Percentiles rank a stretch among this genome's conserved stretches.
Conservation (phyloP, 1,284 basidiomycete species). For the Heterobasidion parviporum region DNA sequence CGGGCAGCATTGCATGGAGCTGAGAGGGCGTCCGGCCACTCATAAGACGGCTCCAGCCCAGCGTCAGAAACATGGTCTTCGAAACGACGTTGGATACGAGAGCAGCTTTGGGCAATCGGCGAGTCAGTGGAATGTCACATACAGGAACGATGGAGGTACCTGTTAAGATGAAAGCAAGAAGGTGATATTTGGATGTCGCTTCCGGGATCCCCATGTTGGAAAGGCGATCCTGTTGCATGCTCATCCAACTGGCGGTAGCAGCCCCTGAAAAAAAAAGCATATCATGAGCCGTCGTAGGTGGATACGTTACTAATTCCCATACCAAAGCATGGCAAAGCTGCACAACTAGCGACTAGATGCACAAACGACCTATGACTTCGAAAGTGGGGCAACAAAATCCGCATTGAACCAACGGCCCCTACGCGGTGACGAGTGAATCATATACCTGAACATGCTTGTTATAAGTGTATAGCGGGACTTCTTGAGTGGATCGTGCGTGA, state of each 20-base stretch:
- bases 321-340: conserved; percentile 72
- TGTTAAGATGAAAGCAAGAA: background rate
- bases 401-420: too few species aligned
- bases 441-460: background rate
- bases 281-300: too few species aligned
- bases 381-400: too few species aligned
- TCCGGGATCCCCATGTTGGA: background rate
- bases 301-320: background rate
- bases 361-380: conserved; percentile 52
- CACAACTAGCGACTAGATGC: conserved; percentile 57
- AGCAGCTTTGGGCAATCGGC: conserved; percentile 41
- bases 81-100: conserved; percentile 63
- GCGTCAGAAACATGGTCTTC: conserved; percentile 26
- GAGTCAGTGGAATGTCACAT: background rate
- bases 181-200: background rate
- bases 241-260: background rate
- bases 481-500: background rate
- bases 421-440: too few species aligned
- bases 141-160: background rate
- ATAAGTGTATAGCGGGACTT: background rate
- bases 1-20: too few species aligned
- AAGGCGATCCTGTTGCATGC: background rate
- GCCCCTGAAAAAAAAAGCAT: conserved; percentile 8
- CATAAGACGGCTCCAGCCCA: too few species aligned
- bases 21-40: too few species aligned